Evolutionary conservation across 345 rosid genomes (phyloP).

Genomic region (Brassica juncea): DNA sequence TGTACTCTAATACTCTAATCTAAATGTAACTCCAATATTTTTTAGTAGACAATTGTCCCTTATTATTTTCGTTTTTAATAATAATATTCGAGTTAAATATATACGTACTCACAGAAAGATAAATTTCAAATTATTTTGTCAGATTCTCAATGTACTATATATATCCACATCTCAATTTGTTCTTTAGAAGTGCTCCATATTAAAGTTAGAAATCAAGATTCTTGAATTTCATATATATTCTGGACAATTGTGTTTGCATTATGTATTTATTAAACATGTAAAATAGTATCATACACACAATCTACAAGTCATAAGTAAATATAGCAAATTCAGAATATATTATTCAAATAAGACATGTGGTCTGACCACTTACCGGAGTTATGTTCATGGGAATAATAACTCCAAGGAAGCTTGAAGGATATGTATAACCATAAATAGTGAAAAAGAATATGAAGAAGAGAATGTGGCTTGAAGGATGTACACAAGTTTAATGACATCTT

Average conservation of each 20-base stretch:
- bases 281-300: neutral
- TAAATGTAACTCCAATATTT: constrained; percentile 30
- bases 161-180: neutral
- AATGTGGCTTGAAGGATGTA: constrained; percentile 28
- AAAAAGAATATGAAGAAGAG: constrained; percentile 29
- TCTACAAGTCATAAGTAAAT: constrained; percentile 5
- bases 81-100: neutral
- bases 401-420: constrained; percentile 27
- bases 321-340: neutral
- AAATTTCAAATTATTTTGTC: neutral
- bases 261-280: neutral
- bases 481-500: neutral
- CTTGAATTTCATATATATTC: constrained; percentile 11
- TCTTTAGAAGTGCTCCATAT: neutral
- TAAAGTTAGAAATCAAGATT: neutral
- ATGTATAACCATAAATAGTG: constrained; percentile 26
- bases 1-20: constrained; percentile 32
- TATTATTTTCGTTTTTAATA: neutral
- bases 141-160: neutral
- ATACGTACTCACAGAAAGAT: neutral
- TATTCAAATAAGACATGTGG: constrained; percentile 2
- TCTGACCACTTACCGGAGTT: constrained; percentile 30
- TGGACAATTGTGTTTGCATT: neutral
- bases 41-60: constrained; percentile 10
- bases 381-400: constrained; percentile 27